Evolutionary conservation across 148 eudicot genomes (phyloP).

Genomic region (Suaeda aralocaspica): DNA sequence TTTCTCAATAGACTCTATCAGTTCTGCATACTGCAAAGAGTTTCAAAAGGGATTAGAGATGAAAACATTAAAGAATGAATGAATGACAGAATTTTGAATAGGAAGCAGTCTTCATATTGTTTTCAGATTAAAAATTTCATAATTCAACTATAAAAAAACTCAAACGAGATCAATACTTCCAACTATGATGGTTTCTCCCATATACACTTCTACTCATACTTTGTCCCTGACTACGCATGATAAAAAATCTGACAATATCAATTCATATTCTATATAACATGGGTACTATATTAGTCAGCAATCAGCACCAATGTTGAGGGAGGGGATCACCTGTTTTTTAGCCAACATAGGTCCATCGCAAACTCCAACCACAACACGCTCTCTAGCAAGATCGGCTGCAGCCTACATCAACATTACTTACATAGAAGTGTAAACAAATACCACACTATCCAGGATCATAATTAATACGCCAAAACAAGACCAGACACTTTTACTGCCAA

Average conservation of each 20-base stretch:
- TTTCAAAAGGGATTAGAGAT: background rate
- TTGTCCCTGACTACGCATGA: background rate
- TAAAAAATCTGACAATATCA: too few relatives aligned
- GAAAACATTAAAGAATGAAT: background rate
- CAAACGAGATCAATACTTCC: background rate
- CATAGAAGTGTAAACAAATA: conserved; percentile 5
- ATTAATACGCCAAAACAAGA: background rate
- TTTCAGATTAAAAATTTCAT: background rate
- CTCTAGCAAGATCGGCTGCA: conserved; percentile 64
- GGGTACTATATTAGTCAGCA: too few relatives aligned
- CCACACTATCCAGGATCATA: background rate
- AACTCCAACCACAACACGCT: conserved; percentile 82
- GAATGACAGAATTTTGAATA: background rate
- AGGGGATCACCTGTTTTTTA: conserved; percentile 57
- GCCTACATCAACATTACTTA: conserved; percentile 40
- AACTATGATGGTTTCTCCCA: background rate
- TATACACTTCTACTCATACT: background rate
- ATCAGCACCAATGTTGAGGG: background rate
- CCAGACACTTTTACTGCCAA: background rate
- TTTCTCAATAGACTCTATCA: conserved; percentile 68
- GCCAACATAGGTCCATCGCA: conserved; percentile 85
- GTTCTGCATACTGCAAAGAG: conserved; percentile 66
- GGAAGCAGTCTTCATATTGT: background rate
- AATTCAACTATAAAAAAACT: too few relatives aligned
- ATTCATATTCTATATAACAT: too few relatives aligned